Evolutionary conservation across 176 grass and related monocot genomes (phyloP).

Genomic region (Bolboschoenus planiculmis): DNA sequence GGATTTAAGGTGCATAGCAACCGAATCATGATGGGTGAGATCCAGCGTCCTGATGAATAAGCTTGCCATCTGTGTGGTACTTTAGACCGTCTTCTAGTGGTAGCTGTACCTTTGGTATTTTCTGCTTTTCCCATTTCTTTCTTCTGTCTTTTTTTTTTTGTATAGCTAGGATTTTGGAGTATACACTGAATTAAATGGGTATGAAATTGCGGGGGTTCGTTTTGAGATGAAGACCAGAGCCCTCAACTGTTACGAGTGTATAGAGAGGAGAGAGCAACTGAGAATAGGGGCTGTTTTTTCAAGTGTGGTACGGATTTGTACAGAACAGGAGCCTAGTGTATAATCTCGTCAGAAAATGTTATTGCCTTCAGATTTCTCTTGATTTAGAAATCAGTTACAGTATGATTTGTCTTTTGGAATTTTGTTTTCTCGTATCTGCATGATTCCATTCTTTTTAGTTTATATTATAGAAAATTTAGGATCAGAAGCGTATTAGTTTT

Average conservation of each 20-base stretch:
- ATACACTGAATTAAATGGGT: conserved; percentile 35
- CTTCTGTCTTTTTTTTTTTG: conserved; percentile 16
- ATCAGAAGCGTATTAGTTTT: neutral
- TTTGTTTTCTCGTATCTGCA: neutral
- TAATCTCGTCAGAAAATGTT: neutral
- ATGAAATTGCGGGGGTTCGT: conserved; percentile 23
- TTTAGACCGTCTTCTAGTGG: conserved; percentile 32
- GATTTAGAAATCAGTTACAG: neutral
- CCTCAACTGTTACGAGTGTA: conserved; percentile 21
- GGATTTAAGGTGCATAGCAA: conserved; percentile 99
- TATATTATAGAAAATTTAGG: neutral
- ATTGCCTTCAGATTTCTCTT: neutral
- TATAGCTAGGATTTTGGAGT: conserved; percentile 33
- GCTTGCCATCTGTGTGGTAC: conserved; percentile 10
- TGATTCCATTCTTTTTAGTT: neutral
- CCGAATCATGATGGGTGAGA: conserved; percentile 98
- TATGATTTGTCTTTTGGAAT: neutral
- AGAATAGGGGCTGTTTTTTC: conserved; percentile 6
- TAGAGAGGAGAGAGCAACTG: conserved; percentile 28
- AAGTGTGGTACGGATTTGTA: conserved; percentile 45
- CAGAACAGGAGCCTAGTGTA: conserved; percentile 29
- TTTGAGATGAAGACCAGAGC: conserved; percentile 9
- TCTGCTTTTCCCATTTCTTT: conserved; percentile 24
- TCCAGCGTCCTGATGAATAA: conserved; percentile 69
- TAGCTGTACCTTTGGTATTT: conserved; percentile 29